A percentile compares a stretch with the other conserved stretches of the same genome.
Conservation (phyloP, 2,329 filamentous ascomycete species). For the Aspergillus sp. region DNA sequence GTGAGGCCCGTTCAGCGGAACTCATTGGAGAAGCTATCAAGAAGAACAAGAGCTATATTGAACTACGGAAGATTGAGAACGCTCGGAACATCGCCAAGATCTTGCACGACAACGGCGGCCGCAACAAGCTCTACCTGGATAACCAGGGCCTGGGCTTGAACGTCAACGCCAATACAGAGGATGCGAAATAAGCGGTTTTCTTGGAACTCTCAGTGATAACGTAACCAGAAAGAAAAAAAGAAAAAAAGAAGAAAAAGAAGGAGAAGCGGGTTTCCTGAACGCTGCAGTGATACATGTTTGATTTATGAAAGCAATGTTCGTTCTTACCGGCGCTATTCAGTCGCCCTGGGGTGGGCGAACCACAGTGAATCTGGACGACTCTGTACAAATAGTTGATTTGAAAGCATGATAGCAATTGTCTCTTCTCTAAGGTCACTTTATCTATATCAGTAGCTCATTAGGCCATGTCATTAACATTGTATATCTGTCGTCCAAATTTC, state of each 20-base stretch:
- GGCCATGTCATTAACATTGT: too few species aligned
- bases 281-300: background rate
- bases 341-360: slow-evolving; percentile 9
- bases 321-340: slow-evolving; percentile 15
- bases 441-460: background rate
- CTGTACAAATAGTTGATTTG: slow-evolving; percentile 31
- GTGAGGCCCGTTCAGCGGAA: slow-evolving; percentile 95
- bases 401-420: slow-evolving; percentile 20
- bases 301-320: slow-evolving; percentile 3
- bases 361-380: slow-evolving; percentile 14
- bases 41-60: slow-evolving; percentile 95
- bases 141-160: slow-evolving; percentile 86
- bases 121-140: slow-evolving; percentile 92
- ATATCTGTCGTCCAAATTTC: too few species aligned
- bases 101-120: slow-evolving; percentile 73
- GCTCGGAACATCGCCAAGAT: slow-evolving; percentile 80
- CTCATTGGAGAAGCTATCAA: slow-evolving; percentile 98
- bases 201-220: background rate
- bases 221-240: slow-evolving; percentile 1
- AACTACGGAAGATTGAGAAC: slow-evolving; percentile 97
- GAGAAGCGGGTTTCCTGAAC: too few species aligned
- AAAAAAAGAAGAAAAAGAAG: background rate
- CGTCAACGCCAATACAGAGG: slow-evolving; percentile 45
- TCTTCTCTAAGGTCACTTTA: slow-evolving; percentile 23
- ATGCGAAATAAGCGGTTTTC: slow-evolving; percentile 23